phyloP scores from a whole-genome alignment of 2,329 filamentous ascomycete genomes.

The Colletotrichum shisoi region DNA sequence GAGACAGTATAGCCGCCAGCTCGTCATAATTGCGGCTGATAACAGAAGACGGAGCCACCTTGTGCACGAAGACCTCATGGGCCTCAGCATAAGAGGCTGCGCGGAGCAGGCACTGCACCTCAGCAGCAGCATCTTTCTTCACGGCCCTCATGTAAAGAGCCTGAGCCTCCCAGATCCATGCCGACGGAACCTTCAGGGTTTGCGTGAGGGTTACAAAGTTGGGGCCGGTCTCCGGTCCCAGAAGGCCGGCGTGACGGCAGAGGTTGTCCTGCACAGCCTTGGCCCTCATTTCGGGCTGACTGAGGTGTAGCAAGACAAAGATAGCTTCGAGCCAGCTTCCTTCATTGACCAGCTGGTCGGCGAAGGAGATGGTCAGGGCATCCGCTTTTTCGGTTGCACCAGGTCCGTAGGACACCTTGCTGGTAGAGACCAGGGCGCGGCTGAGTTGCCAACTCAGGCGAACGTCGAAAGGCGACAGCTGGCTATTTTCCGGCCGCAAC shows the following conservation, averaged over 20 bases:
- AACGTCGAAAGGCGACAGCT: conserved; percentile 76
- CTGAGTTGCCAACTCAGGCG: conserved; percentile 87
- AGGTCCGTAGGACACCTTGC: conserved; percentile 61
- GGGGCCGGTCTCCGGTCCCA: conserved; percentile 66
- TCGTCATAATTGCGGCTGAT: conserved; percentile 81
- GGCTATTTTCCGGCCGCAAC: conserved; percentile 78
- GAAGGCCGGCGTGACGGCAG: conserved; percentile 72
- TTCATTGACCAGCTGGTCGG: conserved; percentile 67
- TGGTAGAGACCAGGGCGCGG: conserved; percentile 65
- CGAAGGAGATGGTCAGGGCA: conserved; percentile 70
- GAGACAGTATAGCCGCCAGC: conserved; percentile 72
- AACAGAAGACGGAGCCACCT: conserved; percentile 82
- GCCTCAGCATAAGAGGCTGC: conserved; percentile 81
- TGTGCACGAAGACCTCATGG: conserved; percentile 79
- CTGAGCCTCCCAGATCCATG: conserved; percentile 88
- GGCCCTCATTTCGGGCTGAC: conserved; percentile 66
- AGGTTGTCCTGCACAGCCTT: conserved; percentile 76
- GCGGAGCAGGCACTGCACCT: conserved; percentile 81
- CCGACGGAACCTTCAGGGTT: conserved; percentile 73
- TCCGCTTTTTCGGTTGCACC: conserved; percentile 69
- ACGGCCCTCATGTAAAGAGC: conserved; percentile 81
- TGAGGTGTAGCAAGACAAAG: conserved; percentile 82
- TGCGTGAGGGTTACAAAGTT: conserved; percentile 68
- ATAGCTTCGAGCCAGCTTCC: conserved; percentile 74
- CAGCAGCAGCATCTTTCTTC: conserved; percentile 71